Conservation (phyloP, 768 basidiomycete genomes). For the Russula olivacea region DNA sequence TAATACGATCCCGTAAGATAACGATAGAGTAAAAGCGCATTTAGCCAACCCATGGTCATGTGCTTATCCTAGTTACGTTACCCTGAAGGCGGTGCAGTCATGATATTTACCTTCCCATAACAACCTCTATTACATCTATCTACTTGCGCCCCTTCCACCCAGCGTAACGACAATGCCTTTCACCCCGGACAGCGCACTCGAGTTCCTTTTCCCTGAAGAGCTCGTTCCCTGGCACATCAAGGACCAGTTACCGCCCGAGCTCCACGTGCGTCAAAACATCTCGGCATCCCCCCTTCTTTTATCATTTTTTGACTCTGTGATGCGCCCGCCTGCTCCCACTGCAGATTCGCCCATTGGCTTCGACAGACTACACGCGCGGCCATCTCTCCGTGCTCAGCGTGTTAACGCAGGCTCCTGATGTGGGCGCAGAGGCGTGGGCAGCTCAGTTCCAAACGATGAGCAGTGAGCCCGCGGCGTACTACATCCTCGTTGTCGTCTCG, state of each 20-base stretch:
- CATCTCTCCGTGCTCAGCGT: conserved; percentile 80
- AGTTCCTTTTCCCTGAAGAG: conserved; percentile 70
- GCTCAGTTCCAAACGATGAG: conserved; percentile 61
- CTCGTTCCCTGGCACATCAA: conserved; percentile 65
- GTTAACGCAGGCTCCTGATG: conserved; percentile 63
- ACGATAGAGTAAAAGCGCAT: neutral
- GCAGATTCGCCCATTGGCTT: conserved; percentile 86
- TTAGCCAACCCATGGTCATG: neutral
- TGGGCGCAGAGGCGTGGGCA: conserved; percentile 61
- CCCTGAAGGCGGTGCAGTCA: neutral
- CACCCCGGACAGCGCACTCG: conserved; percentile 60
- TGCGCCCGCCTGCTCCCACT: neutral
- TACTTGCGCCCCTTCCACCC: neutral
- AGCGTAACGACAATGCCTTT: conserved; percentile 33
- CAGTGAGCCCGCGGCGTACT: conserved; percentile 60
- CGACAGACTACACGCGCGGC: conserved; percentile 73
- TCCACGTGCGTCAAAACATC: conserved; percentile 48
- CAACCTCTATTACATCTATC: neutral
- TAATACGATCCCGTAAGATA: neutral
- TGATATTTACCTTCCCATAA: neutral
- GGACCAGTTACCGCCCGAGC: conserved; percentile 51
- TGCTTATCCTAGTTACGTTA: neutral
- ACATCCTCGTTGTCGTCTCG: conserved; percentile 77
- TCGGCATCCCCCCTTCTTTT: neutral
- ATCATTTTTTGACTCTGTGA: neutral